Conservation (phyloP, 306 rosid species). For the Quercus bicolor region DNA sequence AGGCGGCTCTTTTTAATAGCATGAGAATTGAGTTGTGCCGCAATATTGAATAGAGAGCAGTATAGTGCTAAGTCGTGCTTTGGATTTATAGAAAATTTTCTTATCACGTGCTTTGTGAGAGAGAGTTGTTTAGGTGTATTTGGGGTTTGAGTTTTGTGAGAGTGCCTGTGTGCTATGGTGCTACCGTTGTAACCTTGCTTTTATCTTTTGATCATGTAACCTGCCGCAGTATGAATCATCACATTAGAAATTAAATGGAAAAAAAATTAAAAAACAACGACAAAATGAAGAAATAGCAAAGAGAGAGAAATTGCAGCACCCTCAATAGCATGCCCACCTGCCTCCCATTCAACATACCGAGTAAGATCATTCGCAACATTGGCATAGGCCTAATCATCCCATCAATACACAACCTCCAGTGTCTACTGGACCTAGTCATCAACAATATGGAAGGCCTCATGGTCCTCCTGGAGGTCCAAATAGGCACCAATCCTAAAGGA, state of each 20-base stretch:
- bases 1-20: no score
- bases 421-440: conserved; percentile 47
- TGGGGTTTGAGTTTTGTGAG: no score
- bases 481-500: conserved; percentile 42
- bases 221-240: conserved; percentile 69
- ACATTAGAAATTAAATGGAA: conserved; percentile 42
- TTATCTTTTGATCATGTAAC: conserved; percentile 25
- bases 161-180: no score
- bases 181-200: not conserved
- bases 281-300: conserved; percentile 58
- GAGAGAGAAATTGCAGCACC: conserved; percentile 52
- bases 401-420: conserved; percentile 40
- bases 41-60: no score
- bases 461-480: conserved; percentile 50
- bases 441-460: conserved; percentile 43
- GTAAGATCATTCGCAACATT: conserved; percentile 34
- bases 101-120: no score
- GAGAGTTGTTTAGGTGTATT: no score
- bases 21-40: no score
- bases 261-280: conserved; percentile 59
- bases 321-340: conserved; percentile 42
- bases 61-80: no score
- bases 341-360: conserved; percentile 50
- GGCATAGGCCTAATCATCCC: conserved; percentile 42
- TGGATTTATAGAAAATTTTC: no score